Evolutionary conservation across 1,284 basidiomycete species (phyloP).

Genomic region (Melampsora larici-populina): DNA sequence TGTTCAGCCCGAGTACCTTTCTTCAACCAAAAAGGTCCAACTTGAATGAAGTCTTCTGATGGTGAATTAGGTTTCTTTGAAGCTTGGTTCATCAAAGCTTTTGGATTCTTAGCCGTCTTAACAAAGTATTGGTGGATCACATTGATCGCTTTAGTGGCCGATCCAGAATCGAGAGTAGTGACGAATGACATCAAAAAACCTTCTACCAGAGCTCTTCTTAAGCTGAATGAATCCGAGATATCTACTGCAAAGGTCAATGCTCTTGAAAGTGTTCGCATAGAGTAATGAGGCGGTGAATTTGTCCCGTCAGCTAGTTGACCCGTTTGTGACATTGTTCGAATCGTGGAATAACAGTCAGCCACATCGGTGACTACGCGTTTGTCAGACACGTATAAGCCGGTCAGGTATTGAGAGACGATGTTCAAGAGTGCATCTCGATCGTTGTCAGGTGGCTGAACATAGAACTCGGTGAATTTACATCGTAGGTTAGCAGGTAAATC

Average conservation of each 20-base stretch:
- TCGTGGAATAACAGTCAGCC: conserved; percentile 81
- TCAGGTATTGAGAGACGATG: conserved; percentile 88
- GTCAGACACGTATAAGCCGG: conserved; percentile 76
- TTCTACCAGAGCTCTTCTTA: conserved; percentile 88
- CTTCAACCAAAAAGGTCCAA: conserved; percentile 88
- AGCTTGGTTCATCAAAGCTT: conserved; percentile 68
- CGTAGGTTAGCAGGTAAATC: conserved; percentile 88
- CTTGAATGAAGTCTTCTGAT: conserved; percentile 66
- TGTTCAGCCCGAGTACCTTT: conserved; percentile 66
- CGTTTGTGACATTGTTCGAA: conserved; percentile 73
- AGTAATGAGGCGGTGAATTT: conserved; percentile 93
- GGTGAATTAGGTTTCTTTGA: conserved; percentile 61
- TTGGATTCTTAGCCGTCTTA: conserved; percentile 73
- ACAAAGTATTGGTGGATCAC: conserved; percentile 79
- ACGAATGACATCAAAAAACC: conserved; percentile 97
- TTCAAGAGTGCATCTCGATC: conserved; percentile 84
- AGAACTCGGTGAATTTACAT: conserved; percentile 89
- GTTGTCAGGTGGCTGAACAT: conserved; percentile 86
- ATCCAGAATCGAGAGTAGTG: conserved; percentile 81
- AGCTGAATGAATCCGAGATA: conserved; percentile 66
- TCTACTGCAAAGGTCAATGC: conserved; percentile 88
- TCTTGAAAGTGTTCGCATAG: conserved; percentile 90
- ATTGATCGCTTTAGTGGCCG: conserved; percentile 65
- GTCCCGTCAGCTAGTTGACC: conserved; percentile 91
- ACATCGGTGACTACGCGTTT: conserved; percentile 83